Evolutionary conservation across 1,284 basidiomycete genomes (phyloP), one percentile per base, ranked within the genome.

Genomic region (Ganoderma boninense): DNA sequence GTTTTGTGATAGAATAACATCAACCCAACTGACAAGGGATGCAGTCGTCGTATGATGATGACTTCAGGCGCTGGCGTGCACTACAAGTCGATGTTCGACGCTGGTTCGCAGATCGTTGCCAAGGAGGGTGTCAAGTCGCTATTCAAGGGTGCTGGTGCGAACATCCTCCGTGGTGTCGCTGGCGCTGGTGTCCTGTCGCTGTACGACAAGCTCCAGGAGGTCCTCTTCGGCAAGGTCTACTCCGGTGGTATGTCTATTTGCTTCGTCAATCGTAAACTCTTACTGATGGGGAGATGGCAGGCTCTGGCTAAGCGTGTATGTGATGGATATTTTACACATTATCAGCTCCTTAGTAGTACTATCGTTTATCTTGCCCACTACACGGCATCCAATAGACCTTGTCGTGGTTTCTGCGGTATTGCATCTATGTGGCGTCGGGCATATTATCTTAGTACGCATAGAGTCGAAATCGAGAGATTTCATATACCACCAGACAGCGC

Each of bases 101-200:
- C 93, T 80, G 92, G 88, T 64, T 88, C 92, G 26, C 92, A 91
- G 86, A 95, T 97, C 80, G 82, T 97, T 78, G 90, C 92, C 80
- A 96, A 96, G 89, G 97, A 98, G 87, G 97, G 97, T 80, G 83
- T 87, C 69, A 92, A 90, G 82, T 97, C 95, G 44, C 88, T 97
- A 79, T 96, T 96, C 91, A 96, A 95, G 90, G 95, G 95, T 87
- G 96, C 96, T 80, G 96, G 95, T 90, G 96, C 96, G 83, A 97
- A 98, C 89, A 97, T 97, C 78, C 95, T 98, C 79, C 96, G 96
- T 93, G 96, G 97, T 91, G 94, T 97, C 81, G 97, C 96, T 80
- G 97, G 96, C 87, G 96, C 97, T 84, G 96, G 96, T 95, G 97
- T 97, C 76, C 85, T 98, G 80, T 96, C 96, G 56, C 87, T 97